Evolutionary conservation across 805 yeast species (phyloP), one percentile per base, ranked within the genome.

Genomic region (Nakazawaea anatomiae): DNA sequence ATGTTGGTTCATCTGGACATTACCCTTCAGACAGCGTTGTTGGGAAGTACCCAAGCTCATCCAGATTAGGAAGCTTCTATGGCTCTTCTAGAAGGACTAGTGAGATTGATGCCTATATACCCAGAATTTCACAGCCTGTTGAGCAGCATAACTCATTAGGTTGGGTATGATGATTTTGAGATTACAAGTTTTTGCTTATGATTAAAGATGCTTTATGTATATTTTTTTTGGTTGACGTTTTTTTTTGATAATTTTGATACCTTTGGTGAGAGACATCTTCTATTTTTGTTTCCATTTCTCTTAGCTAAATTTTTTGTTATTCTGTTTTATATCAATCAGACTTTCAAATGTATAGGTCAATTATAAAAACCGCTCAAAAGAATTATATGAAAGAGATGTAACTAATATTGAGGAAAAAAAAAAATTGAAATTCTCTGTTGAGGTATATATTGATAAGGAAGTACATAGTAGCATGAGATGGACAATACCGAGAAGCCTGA

Each of bases 111-210:
- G 52, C 56, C 46, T 71, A 59, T 51, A 63, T 72, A 42, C 78
- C 74, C 45, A 72, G 65, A 40, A 85, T 85, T 39, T 82, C 88
- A 6, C 79, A 76, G 50, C 92, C 92, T 9, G 84, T 84, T 38
- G 82, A 84, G 51, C 76, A 85, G 4, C 80, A 80, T 54, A 85
- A 83, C 62, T 84, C 92, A 2, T 70, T 85, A 53, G 91, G 91
- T 35, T 85, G 91, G 91, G 66, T 58, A 46, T 71, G 59, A 32
- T 32, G 35, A 9, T 32, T 32, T 32, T 32, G 8, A 11, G 11
- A 32, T 9, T 11, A 32, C 8, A 9, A 11, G 8, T 32, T 32
- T 32, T 32, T 32, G 35, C 35, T 32, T 32, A 32, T 32, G 11
- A 11, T 32, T 32, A 32, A 32, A 32, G 8, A 18, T 18, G 3